Evolutionary conservation across 2,329 filamentous ascomycete species (phyloP), one percentile per base, ranked within the genome.

Genomic region (Herpotrichia juniperi): DNA sequence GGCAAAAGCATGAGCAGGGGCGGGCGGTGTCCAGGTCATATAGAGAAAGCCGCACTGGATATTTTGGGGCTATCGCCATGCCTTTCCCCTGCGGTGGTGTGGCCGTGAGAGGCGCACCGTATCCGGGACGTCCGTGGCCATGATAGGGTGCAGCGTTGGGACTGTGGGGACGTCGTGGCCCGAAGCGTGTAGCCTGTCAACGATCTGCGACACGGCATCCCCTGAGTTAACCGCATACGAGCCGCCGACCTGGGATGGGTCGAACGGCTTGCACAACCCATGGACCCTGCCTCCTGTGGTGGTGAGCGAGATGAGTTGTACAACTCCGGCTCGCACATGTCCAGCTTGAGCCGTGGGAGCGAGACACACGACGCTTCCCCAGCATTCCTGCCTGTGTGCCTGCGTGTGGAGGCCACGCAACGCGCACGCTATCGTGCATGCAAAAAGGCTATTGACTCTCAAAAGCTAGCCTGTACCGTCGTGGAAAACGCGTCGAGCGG

Each of bases 1-100:
- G 57, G 62, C 57, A 60, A 45, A 39, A 17, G 47, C 51, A 45
- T 31, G 44, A 58, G 58, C 59, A 66, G 63, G 63, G 66, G 62
- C 60, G 63, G 62, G 59, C 48, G 46, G 48, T 47, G 37, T 48
- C 48, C 59, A 57, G 66, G 62, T 69, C 58, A 71, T 72, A 72
- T 72, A 59, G 50, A 48, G 46, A 42, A 17, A 40, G 45, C 61
- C 60, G 62, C 58, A 47, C 46, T 57, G 61, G 58, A 58, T 53
- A 9, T 32, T 21, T 30, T 17, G n/a, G n/a, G 40, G 39, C 45
- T 46, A 37, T 42, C 39, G 45, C 44, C 37, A 30, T 16, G 17
- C 34, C 16, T 49, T 53, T 40, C 50, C 28, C 32, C 31, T 26
- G 48, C 28, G 17, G 28, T 30, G 28, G 22, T 14, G 44, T 19